A percentile compares a stretch with the other conserved stretches of the same genome.
phyloP scores from a whole-genome alignment of 2,329 filamentous ascomycete genomes.

The Fusarium sp. region DNA sequence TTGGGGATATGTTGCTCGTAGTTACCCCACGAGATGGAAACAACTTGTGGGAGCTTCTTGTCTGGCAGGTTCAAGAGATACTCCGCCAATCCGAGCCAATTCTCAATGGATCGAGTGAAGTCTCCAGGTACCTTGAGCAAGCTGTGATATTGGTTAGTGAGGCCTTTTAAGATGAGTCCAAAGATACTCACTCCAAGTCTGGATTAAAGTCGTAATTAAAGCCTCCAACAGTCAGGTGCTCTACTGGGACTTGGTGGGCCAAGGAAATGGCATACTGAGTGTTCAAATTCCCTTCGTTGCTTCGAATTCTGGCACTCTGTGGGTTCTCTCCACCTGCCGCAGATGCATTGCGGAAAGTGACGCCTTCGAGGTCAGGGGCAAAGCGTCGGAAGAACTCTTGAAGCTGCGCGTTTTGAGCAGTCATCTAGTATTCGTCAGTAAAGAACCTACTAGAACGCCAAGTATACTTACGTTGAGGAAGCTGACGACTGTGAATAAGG shows the following conservation, averaged over 20 bases:
- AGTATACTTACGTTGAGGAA: constrained; percentile 51
- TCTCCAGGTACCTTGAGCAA: constrained; percentile 40
- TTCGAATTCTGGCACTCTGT: constrained; percentile 51
- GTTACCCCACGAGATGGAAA: constrained; percentile 77
- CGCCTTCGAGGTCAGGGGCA: constrained; percentile 60
- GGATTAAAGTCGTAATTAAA: constrained; percentile 45
- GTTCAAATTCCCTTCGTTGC: constrained; percentile 53
- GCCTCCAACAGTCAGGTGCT: constrained; percentile 48
- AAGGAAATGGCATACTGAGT: constrained; percentile 51
- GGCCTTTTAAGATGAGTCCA: background rate
- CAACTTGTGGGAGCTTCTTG: constrained; percentile 67
- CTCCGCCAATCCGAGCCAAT: constrained; percentile 71
- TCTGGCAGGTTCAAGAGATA: constrained; percentile 67
- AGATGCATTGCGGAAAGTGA: constrained; percentile 66
- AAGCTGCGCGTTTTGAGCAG: constrained; percentile 65
- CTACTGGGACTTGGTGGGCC: constrained; percentile 49
- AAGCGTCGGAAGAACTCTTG: constrained; percentile 65
- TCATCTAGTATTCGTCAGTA: constrained; percentile 51
- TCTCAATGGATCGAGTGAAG: constrained; percentile 64
- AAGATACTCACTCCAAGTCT: constrained; percentile 48
- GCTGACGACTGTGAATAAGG: constrained; percentile 70
- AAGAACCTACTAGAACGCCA: background rate
- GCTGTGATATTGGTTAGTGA: background rate
- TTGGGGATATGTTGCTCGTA: constrained; percentile 71
- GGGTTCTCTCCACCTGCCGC: constrained; percentile 67